These are phyloP conservation scores for Sporisorium exsertum DNA, from an alignment of 1,284 basidiomycete species.

Conservation along the genomic window DNA sequence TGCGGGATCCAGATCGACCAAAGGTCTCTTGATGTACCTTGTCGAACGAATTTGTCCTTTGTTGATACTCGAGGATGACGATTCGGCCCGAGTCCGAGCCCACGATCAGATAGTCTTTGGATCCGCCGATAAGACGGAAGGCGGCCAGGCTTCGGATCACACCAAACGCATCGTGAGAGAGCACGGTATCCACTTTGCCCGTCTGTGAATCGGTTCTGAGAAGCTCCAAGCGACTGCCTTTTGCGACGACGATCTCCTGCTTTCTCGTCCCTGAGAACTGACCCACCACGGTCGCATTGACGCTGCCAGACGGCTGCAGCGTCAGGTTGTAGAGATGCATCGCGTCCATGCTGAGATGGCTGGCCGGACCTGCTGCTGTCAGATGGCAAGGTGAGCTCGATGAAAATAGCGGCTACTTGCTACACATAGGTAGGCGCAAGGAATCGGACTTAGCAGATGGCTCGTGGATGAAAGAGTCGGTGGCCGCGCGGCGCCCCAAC, in stretches of 20 bases:
- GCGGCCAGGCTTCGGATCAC: slow-evolving; percentile 62
- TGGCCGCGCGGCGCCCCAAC: background rate
- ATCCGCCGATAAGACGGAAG: slow-evolving; percentile 64
- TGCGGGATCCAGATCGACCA: slow-evolving; percentile 64
- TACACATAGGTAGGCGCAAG: background rate
- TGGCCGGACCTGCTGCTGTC: background rate
- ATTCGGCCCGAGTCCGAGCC: slow-evolving; percentile 68
- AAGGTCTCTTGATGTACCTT: slow-evolving; percentile 67
- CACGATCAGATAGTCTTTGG: slow-evolving; percentile 66
- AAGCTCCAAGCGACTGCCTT: slow-evolving; percentile 59
- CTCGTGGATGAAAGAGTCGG: background rate
- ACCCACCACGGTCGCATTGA: slow-evolving; percentile 64
- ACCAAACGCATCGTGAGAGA: slow-evolving; percentile 63
- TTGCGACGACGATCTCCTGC: slow-evolving; percentile 67
- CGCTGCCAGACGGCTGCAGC: slow-evolving; percentile 59
- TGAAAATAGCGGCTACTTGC: background rate
- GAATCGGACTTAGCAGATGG: background rate
- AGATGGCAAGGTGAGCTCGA: background rate
- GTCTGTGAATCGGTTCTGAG: slow-evolving; percentile 61
- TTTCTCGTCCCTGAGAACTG: slow-evolving; percentile 66
- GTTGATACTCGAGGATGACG: slow-evolving; percentile 65
- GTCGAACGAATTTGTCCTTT: slow-evolving; percentile 54
- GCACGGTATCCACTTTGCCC: slow-evolving; percentile 53
- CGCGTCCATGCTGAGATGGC: slow-evolving; percentile 23
- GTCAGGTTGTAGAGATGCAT: slow-evolving; percentile 68